phyloP scores from a whole-genome alignment of 1,284 basidiomycete species.

The Hymenochaete sp. region DNA sequence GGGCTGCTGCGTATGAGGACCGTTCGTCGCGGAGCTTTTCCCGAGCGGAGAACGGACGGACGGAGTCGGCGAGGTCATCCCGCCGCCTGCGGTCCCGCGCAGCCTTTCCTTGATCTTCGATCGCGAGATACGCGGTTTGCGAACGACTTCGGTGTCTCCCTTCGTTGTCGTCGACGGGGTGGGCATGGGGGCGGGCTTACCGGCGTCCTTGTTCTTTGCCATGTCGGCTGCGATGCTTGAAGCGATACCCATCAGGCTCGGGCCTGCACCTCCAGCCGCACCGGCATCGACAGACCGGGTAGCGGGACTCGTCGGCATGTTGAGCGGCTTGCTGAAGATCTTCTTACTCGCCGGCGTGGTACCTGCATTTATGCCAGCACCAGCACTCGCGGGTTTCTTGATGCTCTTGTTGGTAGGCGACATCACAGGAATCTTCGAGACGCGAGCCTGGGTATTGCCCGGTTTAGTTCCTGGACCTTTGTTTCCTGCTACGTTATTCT shows the following conservation, averaged over 20 bases:
- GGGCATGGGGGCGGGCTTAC: neutral
- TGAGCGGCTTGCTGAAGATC: constrained; percentile 14
- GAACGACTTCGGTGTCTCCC: constrained; percentile 25
- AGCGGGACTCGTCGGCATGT: constrained; percentile 9
- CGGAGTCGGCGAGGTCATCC: constrained; percentile 40
- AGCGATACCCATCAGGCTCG: constrained; percentile 3
- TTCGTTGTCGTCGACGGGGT: constrained; percentile 20
- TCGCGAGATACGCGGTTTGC: constrained; percentile 67
- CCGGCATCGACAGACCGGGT: too few species aligned
- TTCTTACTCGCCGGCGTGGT: neutral
- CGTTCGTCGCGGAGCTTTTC: neutral
- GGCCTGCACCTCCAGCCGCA: neutral
- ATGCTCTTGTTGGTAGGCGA: constrained; percentile 6
- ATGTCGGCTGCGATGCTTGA: neutral
- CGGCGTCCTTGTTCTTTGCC: neutral
- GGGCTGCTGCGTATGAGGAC: neutral
- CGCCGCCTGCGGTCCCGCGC: constrained; percentile 52
- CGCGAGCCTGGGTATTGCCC: constrained; percentile 20
- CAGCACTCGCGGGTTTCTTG: neutral
- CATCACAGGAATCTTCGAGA: constrained; percentile 16
- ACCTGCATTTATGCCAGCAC: neutral
- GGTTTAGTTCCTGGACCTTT: constrained; percentile 22
- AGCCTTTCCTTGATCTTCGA: constrained; percentile 68
- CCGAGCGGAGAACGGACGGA: neutral
- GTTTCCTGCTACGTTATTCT: constrained; percentile 16